Evolutionary conservation across 2,329 filamentous ascomycete species (phyloP).

Genomic region (Malbranchea cinnamomea): DNA sequence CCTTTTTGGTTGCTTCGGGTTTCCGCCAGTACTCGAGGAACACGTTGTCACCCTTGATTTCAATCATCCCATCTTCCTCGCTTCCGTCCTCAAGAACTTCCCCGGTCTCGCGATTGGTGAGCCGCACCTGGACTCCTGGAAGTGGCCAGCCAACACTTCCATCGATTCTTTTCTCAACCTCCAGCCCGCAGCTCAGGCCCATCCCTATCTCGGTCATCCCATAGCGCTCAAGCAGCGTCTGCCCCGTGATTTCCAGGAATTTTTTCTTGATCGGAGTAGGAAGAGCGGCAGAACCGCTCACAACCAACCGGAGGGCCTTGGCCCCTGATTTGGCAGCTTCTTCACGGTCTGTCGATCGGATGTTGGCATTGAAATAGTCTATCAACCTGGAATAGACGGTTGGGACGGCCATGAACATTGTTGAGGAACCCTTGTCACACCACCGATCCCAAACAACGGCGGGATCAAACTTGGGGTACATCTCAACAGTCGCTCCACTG

Average conservation of each 20-base stretch:
- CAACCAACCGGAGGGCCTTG: conserved; percentile 21
- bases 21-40: conserved; percentile 30
- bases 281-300: conserved; percentile 30
- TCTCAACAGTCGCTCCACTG: conserved; percentile 33
- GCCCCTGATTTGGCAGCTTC: conserved; percentile 19
- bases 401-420: conserved; percentile 37
- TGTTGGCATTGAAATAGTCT: conserved; percentile 28
- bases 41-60: conserved; percentile 27
- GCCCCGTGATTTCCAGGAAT: conserved; percentile 26
- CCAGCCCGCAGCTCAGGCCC: conserved; percentile 31
- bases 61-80: conserved; percentile 29
- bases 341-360: conserved; percentile 22
- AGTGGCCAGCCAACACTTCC: conserved; percentile 36
- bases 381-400: conserved; percentile 37
- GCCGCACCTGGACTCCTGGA: conserved; percentile 32
- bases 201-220: conserved; percentile 39
- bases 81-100: conserved; percentile 14
- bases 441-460: conserved; percentile 33
- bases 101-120: conserved; percentile 28
- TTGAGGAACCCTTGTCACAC: conserved; percentile 24
- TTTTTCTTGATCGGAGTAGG: conserved; percentile 27
- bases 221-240: conserved; percentile 33
- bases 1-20: conserved; percentile 30
- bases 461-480: conserved; percentile 31
- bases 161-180: conserved; percentile 26